A percentile compares a stretch with the other conserved stretches of the same genome.
phyloP scores from a whole-genome alignment of 805 yeast genomes.

The Kluyveromyces siamensis region DNA sequence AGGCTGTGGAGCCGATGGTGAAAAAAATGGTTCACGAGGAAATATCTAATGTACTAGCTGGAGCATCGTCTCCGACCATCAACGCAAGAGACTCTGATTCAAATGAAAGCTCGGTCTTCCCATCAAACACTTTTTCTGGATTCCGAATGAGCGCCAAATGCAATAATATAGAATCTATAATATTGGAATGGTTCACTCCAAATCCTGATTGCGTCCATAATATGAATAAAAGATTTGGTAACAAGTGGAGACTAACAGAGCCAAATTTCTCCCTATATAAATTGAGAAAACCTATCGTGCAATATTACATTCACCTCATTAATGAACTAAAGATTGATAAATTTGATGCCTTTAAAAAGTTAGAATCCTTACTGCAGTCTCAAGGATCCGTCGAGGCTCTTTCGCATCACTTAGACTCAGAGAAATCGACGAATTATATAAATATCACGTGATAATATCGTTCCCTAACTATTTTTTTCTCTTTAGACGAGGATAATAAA shows the following conservation, averaged over 20 bases:
- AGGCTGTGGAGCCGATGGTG: slow-evolving; percentile 1
- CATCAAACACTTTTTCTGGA: background rate
- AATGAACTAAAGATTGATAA: slow-evolving; percentile 16
- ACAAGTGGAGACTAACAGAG: slow-evolving; percentile 18
- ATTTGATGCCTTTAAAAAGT: slow-evolving; percentile 16
- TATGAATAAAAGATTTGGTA: slow-evolving; percentile 22
- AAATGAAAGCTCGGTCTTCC: background rate
- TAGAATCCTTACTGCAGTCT: background rate
- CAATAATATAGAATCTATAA: slow-evolving; percentile 17
- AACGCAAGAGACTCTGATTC: background rate
- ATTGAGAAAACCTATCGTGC: slow-evolving; percentile 23
- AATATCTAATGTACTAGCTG: background rate
- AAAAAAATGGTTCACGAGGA: slow-evolving; percentile 1
- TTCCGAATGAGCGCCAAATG: slow-evolving; percentile 15
- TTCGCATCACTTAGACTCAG: background rate
- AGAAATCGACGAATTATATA: background rate
- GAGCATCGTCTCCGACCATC: background rate
- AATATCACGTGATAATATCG: background rate
- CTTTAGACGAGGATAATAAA: no score
- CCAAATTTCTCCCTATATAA: slow-evolving; percentile 16
- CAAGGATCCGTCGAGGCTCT: background rate
- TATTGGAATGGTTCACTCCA: slow-evolving; percentile 29
- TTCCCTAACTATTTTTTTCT: no score
- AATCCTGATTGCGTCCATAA: slow-evolving; percentile 27
- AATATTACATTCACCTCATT: slow-evolving; percentile 23